These are phyloP conservation scores for Neofusicoccum parvum DNA, from an alignment of 2,329 filamentous ascomycete genomes.

Conservation along the genomic window DNA sequence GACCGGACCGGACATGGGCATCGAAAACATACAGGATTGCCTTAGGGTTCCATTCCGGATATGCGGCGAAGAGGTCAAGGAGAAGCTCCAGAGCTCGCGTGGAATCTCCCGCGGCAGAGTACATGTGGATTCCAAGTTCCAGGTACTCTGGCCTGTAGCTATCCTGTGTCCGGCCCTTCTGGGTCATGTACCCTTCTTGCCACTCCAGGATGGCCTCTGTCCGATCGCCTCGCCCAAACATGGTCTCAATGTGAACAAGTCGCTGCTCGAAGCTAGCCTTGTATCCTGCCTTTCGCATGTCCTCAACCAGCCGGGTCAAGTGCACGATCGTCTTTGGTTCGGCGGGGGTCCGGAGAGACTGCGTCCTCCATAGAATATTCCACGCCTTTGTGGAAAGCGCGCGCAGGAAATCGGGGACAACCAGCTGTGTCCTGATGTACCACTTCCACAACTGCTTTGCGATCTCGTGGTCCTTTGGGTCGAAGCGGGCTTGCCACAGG, in stretches of 20 bases:
- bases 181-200: slow-evolving; percentile 29
- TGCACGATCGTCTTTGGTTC: slow-evolving; percentile 27
- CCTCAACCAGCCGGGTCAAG: slow-evolving; percentile 31
- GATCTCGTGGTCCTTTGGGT: slow-evolving; percentile 16
- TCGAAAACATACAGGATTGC: slow-evolving; percentile 70
- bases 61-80: slow-evolving; percentile 53
- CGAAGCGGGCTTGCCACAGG: slow-evolving; percentile 22
- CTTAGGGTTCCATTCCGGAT: slow-evolving; percentile 53
- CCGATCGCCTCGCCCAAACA: slow-evolving; percentile 31
- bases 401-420: slow-evolving; percentile 25
- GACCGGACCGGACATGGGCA: slow-evolving; percentile 60
- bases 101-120: slow-evolving; percentile 60
- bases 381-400: slow-evolving; percentile 34
- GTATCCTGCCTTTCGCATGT: slow-evolving; percentile 30
- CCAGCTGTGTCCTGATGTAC: slow-evolving; percentile 31
- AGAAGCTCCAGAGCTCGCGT: slow-evolving; percentile 61
- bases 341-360: slow-evolving; percentile 24
- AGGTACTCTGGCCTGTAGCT: slow-evolving; percentile 46
- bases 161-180: slow-evolving; percentile 26
- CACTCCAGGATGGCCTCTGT: slow-evolving; percentile 36
- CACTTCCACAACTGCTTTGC: slow-evolving; percentile 33
- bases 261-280: slow-evolving; percentile 28
- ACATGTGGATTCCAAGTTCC: slow-evolving; percentile 68
- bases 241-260: slow-evolving; percentile 30
- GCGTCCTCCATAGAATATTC: slow-evolving; percentile 37